phyloP scores from a whole-genome alignment of 2,329 filamentous ascomycete genomes.

The Byssochlamys sp. region DNA sequence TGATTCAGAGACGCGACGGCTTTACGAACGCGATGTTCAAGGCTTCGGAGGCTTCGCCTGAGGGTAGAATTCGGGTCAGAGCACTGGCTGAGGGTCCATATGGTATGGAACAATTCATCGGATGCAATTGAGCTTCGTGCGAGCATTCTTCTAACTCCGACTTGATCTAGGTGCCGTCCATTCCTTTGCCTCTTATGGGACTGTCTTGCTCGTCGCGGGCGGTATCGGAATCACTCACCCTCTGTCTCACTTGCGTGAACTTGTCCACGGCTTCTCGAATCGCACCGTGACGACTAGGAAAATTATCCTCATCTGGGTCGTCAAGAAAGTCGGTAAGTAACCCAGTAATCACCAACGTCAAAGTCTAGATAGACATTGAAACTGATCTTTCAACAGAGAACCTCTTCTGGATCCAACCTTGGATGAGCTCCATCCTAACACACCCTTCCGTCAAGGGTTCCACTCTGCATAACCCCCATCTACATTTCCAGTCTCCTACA shows the following conservation, averaged over 20 bases:
- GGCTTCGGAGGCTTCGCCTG: conserved; percentile 17
- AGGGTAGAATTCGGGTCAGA: conserved; percentile 16
- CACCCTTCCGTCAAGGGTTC: conserved; percentile 17
- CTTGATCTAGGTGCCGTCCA: conserved; percentile 18
- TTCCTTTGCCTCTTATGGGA: conserved; percentile 23
- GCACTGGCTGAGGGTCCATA: conserved; percentile 28
- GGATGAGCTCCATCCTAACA: conserved; percentile 22
- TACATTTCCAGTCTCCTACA: conserved; percentile 16
- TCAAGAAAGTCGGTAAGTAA: conserved; percentile 21
- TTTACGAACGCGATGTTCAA: conserved; percentile 23
- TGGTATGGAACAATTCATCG: conserved; percentile 12
- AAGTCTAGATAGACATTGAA: neutral
- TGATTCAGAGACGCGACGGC: conserved; percentile 24
- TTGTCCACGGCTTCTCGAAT: conserved; percentile 16
- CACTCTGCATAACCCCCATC: conserved; percentile 12
- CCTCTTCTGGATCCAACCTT: conserved; percentile 25
- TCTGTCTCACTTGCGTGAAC: conserved; percentile 24
- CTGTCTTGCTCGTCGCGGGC: conserved; percentile 25
- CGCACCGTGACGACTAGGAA: conserved; percentile 18
- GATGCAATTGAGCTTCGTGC: neutral
- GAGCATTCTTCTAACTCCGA: neutral
- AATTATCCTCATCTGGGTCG: conserved; percentile 23
- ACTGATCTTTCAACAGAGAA: conserved; percentile 17
- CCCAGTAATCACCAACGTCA: accelerated
- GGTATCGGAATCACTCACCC: conserved; percentile 31